Evolutionary conservation across 2,329 filamentous ascomycete species (phyloP).

Genomic region (Ampelomyces quisqualis): DNA sequence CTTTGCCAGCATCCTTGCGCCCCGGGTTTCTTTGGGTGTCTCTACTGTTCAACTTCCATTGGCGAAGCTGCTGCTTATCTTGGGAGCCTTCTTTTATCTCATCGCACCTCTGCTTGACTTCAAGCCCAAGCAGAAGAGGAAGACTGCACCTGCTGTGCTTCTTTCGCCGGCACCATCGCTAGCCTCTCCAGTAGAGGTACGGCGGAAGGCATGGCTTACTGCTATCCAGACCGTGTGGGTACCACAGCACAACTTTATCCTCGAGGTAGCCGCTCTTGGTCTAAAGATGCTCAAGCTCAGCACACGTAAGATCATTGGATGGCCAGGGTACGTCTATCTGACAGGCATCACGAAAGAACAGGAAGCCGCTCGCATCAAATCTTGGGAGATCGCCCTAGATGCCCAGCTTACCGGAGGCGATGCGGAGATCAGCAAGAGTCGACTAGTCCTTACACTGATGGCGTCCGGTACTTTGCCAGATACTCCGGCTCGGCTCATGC

Average conservation of each 20-base stretch:
- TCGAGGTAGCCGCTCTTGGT: constrained; percentile 78
- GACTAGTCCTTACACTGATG: constrained; percentile 80
- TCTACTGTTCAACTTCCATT: constrained; percentile 45
- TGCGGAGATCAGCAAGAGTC: constrained; percentile 82
- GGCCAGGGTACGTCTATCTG: constrained; percentile 72
- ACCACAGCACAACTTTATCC: constrained; percentile 79
- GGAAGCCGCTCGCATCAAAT: constrained; percentile 82
- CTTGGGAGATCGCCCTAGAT: constrained; percentile 90
- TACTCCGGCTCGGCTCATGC: constrained; percentile 80
- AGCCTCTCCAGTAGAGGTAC: constrained; percentile 79
- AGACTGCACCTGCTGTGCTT: constrained; percentile 43
- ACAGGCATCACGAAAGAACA: constrained; percentile 82
- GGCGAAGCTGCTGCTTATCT: constrained; percentile 53
- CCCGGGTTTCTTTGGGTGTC: constrained; percentile 35
- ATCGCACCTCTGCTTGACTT: constrained; percentile 59
- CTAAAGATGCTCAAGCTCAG: constrained; percentile 82
- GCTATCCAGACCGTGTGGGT: constrained; percentile 92
- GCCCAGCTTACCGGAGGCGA: constrained; percentile 91
- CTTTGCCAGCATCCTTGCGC: constrained; percentile 32
- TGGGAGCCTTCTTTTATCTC: constrained; percentile 58
- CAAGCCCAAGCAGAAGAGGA: constrained; percentile 57
- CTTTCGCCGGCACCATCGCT: constrained; percentile 64
- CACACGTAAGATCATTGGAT: constrained; percentile 73
- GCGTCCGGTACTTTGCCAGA: constrained; percentile 84
- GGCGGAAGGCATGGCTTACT: constrained; percentile 87